Evolutionary conservation across 2,329 filamentous ascomycete species (phyloP), one percentile per base, ranked within the genome.

Genomic region (Cadophora sp.): DNA sequence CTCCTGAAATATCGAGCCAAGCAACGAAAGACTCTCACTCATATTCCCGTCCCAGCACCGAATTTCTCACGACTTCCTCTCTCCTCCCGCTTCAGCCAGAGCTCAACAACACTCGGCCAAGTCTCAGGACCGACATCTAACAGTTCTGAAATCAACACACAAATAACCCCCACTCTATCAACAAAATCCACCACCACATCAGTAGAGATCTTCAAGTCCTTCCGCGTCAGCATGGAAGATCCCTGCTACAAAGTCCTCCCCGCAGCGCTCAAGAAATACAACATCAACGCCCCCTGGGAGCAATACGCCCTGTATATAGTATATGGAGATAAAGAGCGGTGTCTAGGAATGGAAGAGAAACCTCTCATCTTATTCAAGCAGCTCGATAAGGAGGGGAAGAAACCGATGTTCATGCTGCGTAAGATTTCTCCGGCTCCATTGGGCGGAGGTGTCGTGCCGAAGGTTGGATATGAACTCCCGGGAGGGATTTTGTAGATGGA

Each of bases 351-450:
- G 72, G 91, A 98, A 66, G 96, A 99, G 81, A 95, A 96, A 75
- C 96, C 96, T 11, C 82, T 99, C 66, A 96, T 97, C 70, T 81
- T 99, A 69, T 99, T 99, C 82, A 99, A 99, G 81, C 94, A 98
- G 78, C 83, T 99, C 65, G 94, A 98, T 77, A 94, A 94, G 78
- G 96, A 98, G 81, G 96, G 96, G 58, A 91, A 96, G 81, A 99
- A 98, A 78, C 96, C 96, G 24, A 98, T 98, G 96, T 99, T 99
- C 77, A 99, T 99, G 96, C 83, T 99, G 65, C 84, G 96, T 65
- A 78, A 75, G 61, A 75, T 76, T 39, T 18, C 24, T 53, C 14
- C 50, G 16, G 50, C 14, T 5, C 24, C 4, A 4, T n/a, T 11
- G 27, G 24, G 27, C 9, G 18, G 16, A 8, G 30, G 11, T 22